Evolutionary conservation across 768 basidiomycete genomes (phyloP).

Genomic region (Suillus americanus): DNA sequence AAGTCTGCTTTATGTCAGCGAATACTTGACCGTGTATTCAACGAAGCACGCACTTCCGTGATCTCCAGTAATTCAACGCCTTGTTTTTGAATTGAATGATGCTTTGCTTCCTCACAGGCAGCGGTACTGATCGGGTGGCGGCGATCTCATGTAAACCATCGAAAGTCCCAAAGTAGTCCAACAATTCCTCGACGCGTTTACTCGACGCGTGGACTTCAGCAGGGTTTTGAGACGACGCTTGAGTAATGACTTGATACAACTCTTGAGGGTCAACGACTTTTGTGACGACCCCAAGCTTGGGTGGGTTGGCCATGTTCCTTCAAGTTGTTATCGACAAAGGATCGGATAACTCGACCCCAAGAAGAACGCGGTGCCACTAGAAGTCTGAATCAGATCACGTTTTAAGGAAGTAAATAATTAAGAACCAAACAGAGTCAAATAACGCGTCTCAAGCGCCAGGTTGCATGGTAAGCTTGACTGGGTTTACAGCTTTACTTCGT

Average conservation of each 20-base stretch:
- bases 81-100: constrained; percentile 91
- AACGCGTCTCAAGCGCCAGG: constrained; percentile 41
- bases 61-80: constrained; percentile 72
- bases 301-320: constrained; percentile 20
- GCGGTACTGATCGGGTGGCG: constrained; percentile 54
- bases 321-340: constrained; percentile 1
- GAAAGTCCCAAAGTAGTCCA: constrained; percentile 69
- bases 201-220: constrained; percentile 45
- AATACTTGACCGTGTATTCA: background rate
- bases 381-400: constrained; percentile 2
- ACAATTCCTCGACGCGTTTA: constrained; percentile 63
- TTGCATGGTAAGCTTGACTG: too few relatives aligned
- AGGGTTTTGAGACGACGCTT: constrained; percentile 75
- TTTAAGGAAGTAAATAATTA: constrained; percentile 12
- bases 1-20: constrained; percentile 43
- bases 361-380: background rate
- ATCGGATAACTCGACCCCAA: constrained; percentile 7
- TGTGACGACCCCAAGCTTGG: constrained; percentile 6
- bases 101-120: constrained; percentile 72
- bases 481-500: background rate
- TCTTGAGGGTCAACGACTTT: constrained; percentile 58
- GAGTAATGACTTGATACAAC: constrained; percentile 62
- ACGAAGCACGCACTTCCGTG: constrained; percentile 56
- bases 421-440: constrained; percentile 34
- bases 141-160: constrained; percentile 76